A percentile compares a stretch with the other conserved stretches of the same genome.
Conservation (phyloP, 176 grass and related monocot genomes). For the sorghum (Sorghum bicolor) region DNA sequence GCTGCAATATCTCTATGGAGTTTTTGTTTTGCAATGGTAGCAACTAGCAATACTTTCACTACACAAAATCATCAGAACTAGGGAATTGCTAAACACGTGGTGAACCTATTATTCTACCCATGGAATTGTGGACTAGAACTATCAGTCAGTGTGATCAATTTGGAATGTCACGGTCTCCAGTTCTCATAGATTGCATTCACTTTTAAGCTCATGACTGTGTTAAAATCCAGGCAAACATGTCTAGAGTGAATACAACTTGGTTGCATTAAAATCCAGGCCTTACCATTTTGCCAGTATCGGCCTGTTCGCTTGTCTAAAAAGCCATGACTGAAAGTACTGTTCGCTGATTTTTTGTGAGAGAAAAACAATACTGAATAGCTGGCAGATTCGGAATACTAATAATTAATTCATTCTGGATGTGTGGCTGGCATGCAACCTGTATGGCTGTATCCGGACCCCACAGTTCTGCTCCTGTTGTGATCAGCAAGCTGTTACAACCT, state of each 20-base stretch:
- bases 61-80: neutral
- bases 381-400: no score
- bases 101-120: neutral
- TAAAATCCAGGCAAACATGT: neutral
- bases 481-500: neutral
- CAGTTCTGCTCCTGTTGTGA: constrained; percentile 2
- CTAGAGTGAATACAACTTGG: neutral
- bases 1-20: neutral
- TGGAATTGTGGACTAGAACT: neutral
- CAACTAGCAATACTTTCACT: neutral
- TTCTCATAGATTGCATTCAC: neutral
- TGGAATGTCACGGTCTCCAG: neutral
- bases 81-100: neutral
- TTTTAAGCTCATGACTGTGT: neutral
- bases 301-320: no score
- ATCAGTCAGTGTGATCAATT: neutral
- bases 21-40: neutral
- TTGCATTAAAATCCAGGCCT: neutral
- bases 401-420: constrained; percentile 3
- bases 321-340: no score
- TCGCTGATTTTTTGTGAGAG: no score
- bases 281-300: neutral
- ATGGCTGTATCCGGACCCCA: neutral
- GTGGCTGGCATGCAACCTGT: neutral
- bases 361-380: no score